Evolutionary conservation across 1,284 basidiomycete genomes (phyloP).

Genomic region (Rhizoctonia solani): DNA sequence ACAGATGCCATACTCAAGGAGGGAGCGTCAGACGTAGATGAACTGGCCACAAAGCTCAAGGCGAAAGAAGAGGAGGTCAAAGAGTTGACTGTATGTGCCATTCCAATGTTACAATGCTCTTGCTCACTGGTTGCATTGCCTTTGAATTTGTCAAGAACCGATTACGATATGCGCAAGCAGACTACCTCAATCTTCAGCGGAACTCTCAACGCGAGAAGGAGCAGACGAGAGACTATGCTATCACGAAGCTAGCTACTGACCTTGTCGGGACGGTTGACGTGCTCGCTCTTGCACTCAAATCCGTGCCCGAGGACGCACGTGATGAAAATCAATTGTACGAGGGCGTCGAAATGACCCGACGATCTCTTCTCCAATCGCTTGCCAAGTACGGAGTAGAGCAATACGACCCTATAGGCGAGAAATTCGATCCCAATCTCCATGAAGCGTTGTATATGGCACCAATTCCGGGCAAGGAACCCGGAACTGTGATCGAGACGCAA

Average conservation of each 20-base stretch:
- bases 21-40: slow-evolving; percentile 14
- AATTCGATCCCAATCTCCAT: slow-evolving; percentile 93
- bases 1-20: slow-evolving; percentile 17
- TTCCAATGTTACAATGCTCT: background rate
- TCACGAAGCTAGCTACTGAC: slow-evolving; percentile 86
- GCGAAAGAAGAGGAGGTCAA: slow-evolving; percentile 71
- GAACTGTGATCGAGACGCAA: slow-evolving; percentile 88
- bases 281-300: slow-evolving; percentile 80
- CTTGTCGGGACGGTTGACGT: slow-evolving; percentile 93
- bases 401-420: slow-evolving; percentile 90
- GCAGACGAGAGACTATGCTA: slow-evolving; percentile 91
- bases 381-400: slow-evolving; percentile 89
- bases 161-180: slow-evolving; percentile 87
- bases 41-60: slow-evolving; percentile 56
- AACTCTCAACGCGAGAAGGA: slow-evolving; percentile 89
- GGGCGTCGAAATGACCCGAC: slow-evolving; percentile 92
- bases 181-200: slow-evolving; percentile 93
- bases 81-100: slow-evolving; percentile 71
- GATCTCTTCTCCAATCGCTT: slow-evolving; percentile 86
- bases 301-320: slow-evolving; percentile 68
- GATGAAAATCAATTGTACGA: slow-evolving; percentile 61
- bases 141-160: slow-evolving; percentile 62
- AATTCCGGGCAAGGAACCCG: slow-evolving; percentile 82
- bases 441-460: slow-evolving; percentile 96
- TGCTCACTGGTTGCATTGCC: background rate